phyloP scores from a whole-genome alignment of 371 early-diverging fungal genomes.

The Funneliformis caledonium region DNA sequence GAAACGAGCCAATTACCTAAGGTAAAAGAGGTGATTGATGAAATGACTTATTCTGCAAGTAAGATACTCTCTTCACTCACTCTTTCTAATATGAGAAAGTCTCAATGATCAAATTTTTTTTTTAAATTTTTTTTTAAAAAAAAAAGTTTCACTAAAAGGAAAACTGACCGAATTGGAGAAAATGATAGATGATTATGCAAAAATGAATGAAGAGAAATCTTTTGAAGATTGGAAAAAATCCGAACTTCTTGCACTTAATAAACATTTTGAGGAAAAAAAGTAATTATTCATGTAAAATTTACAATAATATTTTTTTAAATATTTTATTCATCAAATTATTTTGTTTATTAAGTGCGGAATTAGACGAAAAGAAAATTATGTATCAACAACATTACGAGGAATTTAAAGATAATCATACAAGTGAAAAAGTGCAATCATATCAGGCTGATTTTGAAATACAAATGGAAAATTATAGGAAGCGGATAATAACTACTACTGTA shows the following conservation, averaged over 20 bases:
- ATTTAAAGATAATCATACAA: background rate
- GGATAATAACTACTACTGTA: background rate
- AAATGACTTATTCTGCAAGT: constrained; percentile 24
- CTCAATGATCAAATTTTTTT: background rate
- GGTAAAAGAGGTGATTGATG: constrained; percentile 28
- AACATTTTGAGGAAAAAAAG: constrained; percentile 15
- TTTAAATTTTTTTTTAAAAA: background rate
- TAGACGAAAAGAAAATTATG: constrained; percentile 2
- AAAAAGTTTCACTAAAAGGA: constrained; percentile 33
- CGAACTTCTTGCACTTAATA: constrained; percentile 5
- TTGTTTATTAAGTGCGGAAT: constrained; percentile 6
- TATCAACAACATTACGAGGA: constrained; percentile 32
- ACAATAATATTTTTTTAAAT: background rate
- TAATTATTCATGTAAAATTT: background rate
- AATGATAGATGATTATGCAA: constrained; percentile 31
- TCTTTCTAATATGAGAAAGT: background rate
- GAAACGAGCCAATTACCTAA: constrained; percentile 34
- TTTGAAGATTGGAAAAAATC: constrained; percentile 35
- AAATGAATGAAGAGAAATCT: background rate
- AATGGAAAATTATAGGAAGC: constrained; percentile 35
- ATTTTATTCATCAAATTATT: background rate
- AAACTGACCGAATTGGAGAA: constrained; percentile 28
- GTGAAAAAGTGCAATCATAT: constrained; percentile 18
- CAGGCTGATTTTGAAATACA: constrained; percentile 38
- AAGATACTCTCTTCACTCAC: background rate